Evolutionary conservation across 768 basidiomycete genomes (phyloP).

Genomic region (Psilocybe sp.): DNA sequence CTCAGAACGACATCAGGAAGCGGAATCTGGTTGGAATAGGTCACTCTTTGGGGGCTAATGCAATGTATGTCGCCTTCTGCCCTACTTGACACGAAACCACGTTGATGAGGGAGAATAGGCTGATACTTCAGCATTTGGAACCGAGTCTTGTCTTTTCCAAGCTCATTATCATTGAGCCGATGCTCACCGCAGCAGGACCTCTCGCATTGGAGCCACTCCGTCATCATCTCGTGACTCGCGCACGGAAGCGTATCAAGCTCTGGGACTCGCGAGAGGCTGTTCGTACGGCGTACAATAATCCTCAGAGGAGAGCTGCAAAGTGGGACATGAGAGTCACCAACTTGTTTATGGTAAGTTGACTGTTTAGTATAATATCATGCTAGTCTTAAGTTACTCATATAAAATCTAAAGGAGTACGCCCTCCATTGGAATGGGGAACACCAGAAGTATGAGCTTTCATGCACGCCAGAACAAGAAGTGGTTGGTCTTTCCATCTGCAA

Average conservation of each 20-base stretch:
- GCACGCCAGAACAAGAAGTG: constrained; percentile 60
- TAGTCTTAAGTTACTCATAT: neutral
- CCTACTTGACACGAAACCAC: neutral
- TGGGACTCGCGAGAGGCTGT: constrained; percentile 51
- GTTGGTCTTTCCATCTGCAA: constrained; percentile 28
- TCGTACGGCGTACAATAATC: constrained; percentile 28
- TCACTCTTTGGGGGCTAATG: constrained; percentile 66
- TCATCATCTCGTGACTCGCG: constrained; percentile 38
- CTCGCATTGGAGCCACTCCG: constrained; percentile 40
- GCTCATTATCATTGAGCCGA: constrained; percentile 61
- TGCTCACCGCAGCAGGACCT: constrained; percentile 51
- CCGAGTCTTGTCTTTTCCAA: constrained; percentile 45
- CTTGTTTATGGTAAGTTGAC: constrained; percentile 47
- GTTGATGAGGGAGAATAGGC: constrained; percentile 29
- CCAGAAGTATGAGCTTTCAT: constrained; percentile 45
- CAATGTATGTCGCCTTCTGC: constrained; percentile 44
- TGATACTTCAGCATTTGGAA: constrained; percentile 48
- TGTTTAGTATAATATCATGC: neutral
- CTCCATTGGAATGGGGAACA: constrained; percentile 35
- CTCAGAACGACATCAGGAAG: constrained; percentile 41
- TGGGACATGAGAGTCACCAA: constrained; percentile 58
- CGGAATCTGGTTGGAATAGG: constrained; percentile 62
- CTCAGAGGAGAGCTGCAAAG: constrained; percentile 26
- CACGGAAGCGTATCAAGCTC: constrained; percentile 46
- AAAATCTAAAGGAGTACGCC: constrained; percentile 39